phyloP scores from a whole-genome alignment of 2,329 filamentous ascomycete species.

The Dactylellina haptotyla region DNA sequence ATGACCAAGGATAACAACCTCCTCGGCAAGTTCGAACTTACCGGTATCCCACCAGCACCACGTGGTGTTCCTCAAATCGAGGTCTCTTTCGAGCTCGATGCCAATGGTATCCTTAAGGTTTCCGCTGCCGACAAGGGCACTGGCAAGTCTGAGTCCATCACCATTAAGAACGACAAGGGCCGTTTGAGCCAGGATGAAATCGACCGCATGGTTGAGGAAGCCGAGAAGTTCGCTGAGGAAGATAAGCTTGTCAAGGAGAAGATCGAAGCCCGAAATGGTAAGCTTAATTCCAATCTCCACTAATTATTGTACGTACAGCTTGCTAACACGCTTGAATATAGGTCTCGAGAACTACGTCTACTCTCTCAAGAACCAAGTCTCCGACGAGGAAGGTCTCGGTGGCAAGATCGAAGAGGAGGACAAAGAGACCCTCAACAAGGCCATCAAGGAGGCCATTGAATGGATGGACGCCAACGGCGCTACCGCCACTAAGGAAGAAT shows the following conservation, averaged over 20 bases:
- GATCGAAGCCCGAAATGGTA: conserved; percentile 89
- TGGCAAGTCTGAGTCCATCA: conserved; percentile 96
- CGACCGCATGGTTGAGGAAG: conserved; percentile 98
- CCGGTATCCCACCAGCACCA: conserved; percentile 91
- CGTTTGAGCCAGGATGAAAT: conserved; percentile 96
- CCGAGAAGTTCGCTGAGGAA: conserved; percentile 98
- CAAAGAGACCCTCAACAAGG: conserved; percentile 94
- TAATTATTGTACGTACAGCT: neutral
- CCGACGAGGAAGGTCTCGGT: conserved; percentile 94
- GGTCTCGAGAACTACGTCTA: conserved; percentile 98
- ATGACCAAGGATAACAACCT: conserved; percentile 98
- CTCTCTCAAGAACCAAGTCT: conserved; percentile 98
- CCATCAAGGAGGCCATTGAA: conserved; percentile 94
- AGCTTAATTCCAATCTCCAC: neutral
- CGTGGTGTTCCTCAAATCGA: conserved; percentile 98
- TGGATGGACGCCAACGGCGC: conserved; percentile 96
- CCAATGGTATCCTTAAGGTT: conserved; percentile 98
- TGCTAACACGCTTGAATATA: conserved; percentile 26
- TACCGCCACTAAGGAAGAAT: conserved; percentile 81
- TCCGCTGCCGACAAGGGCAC: conserved; percentile 97
- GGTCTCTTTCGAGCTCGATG: conserved; percentile 96
- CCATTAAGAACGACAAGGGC: conserved; percentile 99
- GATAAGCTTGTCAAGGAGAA: conserved; percentile 98
- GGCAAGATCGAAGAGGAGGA: conserved; percentile 99
- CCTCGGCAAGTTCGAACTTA: conserved; percentile 98